Conservation (phyloP, 441 rosid species). For the Populus hybrid region DNA sequence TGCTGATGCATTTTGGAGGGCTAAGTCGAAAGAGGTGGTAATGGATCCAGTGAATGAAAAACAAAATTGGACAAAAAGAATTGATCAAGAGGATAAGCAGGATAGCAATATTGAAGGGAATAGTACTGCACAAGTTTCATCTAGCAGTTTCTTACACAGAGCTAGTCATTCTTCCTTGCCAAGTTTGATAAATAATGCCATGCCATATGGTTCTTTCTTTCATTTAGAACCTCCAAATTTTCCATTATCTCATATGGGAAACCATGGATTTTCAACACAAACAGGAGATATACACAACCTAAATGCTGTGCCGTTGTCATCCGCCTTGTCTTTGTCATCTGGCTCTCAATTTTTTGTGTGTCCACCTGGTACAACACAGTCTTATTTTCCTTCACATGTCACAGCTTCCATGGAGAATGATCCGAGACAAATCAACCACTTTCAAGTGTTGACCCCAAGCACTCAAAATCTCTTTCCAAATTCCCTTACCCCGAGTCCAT, state of each 20-base stretch:
- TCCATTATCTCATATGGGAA: slow-evolving; percentile 56
- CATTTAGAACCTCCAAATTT: slow-evolving; percentile 51
- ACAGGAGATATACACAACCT: slow-evolving; percentile 37
- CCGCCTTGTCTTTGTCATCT: slow-evolving; percentile 42
- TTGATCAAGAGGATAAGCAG: slow-evolving; percentile 23
- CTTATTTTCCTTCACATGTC: slow-evolving; percentile 47
- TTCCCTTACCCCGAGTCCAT: slow-evolving; percentile 25
- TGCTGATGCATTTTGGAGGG: slow-evolving; percentile 27
- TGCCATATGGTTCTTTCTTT: slow-evolving; percentile 40
- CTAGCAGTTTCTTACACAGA: slow-evolving; percentile 27
- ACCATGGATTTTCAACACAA: slow-evolving; percentile 41
- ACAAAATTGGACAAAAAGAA: slow-evolving; percentile 22
- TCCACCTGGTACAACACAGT: slow-evolving; percentile 42
- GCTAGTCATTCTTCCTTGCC: slow-evolving; percentile 32
- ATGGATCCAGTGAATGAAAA: slow-evolving; percentile 24
- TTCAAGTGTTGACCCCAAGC: slow-evolving; percentile 48
- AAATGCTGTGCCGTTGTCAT: slow-evolving; percentile 48
- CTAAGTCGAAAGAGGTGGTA: slow-evolving; percentile 30
- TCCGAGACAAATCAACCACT: slow-evolving; percentile 53
- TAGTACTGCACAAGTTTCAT: slow-evolving; percentile 24
- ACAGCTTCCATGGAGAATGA: slow-evolving; percentile 38
- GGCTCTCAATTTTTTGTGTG: slow-evolving; percentile 44
- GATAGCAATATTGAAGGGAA: slow-evolving; percentile 30
- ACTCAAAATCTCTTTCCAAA: slow-evolving; percentile 42
- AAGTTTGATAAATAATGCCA: slow-evolving; percentile 27